Evolutionary conservation across 768 basidiomycete species (phyloP).

Genomic region (Rubroboletus pulcherrimus): DNA sequence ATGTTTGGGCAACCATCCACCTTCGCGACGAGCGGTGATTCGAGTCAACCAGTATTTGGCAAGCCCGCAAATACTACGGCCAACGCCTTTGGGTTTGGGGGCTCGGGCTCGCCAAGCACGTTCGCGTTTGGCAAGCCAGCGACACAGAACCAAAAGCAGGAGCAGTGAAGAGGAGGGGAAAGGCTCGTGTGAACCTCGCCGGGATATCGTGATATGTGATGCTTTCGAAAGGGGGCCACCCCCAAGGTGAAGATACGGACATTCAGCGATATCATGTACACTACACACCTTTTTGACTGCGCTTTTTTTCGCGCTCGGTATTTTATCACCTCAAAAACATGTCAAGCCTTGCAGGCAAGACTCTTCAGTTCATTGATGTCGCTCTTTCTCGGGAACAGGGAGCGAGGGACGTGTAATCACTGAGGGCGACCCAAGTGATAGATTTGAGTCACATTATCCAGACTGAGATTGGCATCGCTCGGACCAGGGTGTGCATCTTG

Average conservation of each 20-base stretch:
- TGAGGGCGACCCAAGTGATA: neutral
- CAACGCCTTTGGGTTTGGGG: slow-evolving; percentile 33
- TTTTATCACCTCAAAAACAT: neutral
- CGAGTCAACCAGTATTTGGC: slow-evolving; percentile 9
- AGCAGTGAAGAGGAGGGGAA: slow-evolving; percentile 22
- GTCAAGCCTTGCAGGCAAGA: neutral
- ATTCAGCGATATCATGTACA: slow-evolving; percentile 11
- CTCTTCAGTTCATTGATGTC: neutral
- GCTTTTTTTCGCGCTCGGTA: neutral
- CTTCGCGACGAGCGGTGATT: slow-evolving; percentile 1
- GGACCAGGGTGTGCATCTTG: neutral
- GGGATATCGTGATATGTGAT: neutral
- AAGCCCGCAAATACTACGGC: slow-evolving; percentile 21
- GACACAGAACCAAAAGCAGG: slow-evolving; percentile 32
- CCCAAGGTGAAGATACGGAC: neutral
- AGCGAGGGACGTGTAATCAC: neutral
- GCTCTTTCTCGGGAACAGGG: neutral
- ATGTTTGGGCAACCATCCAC: slow-evolving; percentile 9
- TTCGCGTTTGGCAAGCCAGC: slow-evolving; percentile 27
- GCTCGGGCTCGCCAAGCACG: slow-evolving; percentile 9
- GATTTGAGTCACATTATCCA: neutral
- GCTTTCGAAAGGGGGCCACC: neutral
- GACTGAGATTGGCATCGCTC: too few relatives aligned
- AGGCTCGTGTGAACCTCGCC: neutral
- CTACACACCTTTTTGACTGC: slow-evolving; percentile 11